A percentile compares a stretch with the other conserved stretches of the same genome.
Conservation (phyloP, 2,329 filamentous ascomycete species). For the Phialophora chinensis region DNA sequence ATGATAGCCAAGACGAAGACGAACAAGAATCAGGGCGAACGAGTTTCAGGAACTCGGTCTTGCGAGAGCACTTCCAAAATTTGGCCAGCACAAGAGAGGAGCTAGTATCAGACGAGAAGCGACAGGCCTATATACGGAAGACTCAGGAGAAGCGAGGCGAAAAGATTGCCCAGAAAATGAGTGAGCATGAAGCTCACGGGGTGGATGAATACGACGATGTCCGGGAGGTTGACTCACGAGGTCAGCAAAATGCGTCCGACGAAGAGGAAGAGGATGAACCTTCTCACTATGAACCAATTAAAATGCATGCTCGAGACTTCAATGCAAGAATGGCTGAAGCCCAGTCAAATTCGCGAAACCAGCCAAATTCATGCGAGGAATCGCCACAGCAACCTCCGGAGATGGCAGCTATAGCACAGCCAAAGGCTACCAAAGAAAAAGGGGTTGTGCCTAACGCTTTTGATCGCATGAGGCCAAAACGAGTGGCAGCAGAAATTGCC, state of each 20-base stretch:
- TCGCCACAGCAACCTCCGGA: conserved; percentile 15
- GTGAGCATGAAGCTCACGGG: conserved; percentile 15
- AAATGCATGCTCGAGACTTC: conserved; percentile 42
- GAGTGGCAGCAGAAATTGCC: conserved; percentile 67
- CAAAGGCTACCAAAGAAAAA: conserved; percentile 38
- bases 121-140: conserved; percentile 12
- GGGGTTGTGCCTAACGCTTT: conserved; percentile 66
- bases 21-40: conserved; percentile 9
- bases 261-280: conserved; percentile 35
- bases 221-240: conserved; percentile 12
- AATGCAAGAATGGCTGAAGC: conserved; percentile 42
- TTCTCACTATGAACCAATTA: conserved; percentile 33
- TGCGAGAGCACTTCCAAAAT: conserved; percentile 33
- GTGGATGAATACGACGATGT: conserved; percentile 28
- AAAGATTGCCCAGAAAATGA: conserved; percentile 21
- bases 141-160: conserved; percentile 21
- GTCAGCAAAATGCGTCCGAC: background rate
- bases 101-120: conserved; percentile 14
- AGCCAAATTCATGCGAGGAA: background rate
- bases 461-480: conserved; percentile 68
- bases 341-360: conserved; percentile 23
- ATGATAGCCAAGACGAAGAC: conserved; percentile 18
- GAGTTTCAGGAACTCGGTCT: conserved; percentile 2
- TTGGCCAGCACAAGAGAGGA: conserved; percentile 35
- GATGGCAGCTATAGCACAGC: conserved; percentile 44